phyloP scores from a whole-genome alignment of 306 rosid species.

The Dryas drummondii region DNA sequence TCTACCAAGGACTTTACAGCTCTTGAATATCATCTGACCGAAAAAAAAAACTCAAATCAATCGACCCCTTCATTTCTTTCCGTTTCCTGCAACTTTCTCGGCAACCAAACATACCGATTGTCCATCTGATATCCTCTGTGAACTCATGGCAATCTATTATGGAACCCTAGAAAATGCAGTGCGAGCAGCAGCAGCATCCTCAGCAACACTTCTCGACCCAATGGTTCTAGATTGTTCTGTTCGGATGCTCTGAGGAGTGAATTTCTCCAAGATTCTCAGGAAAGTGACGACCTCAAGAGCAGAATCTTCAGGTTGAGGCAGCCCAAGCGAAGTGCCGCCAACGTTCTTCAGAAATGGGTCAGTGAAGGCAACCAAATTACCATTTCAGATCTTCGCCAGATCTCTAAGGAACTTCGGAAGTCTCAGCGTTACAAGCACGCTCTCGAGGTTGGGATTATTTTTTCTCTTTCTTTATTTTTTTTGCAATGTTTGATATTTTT shows the following conservation, averaged over 20 bases:
- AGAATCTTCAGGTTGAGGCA: constrained; percentile 70
- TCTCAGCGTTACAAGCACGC: constrained; percentile 90
- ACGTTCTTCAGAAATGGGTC: constrained; percentile 73
- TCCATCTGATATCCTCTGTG: not conserved
- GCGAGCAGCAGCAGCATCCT: constrained; percentile 23
- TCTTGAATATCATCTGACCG: not conserved
- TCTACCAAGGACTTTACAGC: not conserved
- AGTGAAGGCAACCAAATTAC: constrained; percentile 65
- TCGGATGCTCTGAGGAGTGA: constrained; percentile 53
- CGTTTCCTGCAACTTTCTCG: too few species aligned
- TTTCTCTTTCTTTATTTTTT: not conserved
- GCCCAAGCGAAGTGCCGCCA: constrained; percentile 83
- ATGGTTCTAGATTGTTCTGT: constrained; percentile 37
- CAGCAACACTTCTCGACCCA: constrained; percentile 21
- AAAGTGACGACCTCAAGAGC: constrained; percentile 61
- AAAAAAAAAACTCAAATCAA: not conserved
- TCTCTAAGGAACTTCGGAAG: constrained; percentile 75
- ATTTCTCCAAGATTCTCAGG: constrained; percentile 38
- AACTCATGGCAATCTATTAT: not conserved
- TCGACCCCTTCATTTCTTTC: not conserved
- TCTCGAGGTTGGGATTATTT: constrained; percentile 60
- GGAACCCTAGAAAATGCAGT: constrained; percentile 32
- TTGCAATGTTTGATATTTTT: not conserved
- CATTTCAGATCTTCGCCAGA: constrained; percentile 62
- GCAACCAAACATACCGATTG: too few species aligned